Base-by-base conservation (phyloP, 1,139 yeast species). In the Saccharomycopsis hybrid region DNA sequence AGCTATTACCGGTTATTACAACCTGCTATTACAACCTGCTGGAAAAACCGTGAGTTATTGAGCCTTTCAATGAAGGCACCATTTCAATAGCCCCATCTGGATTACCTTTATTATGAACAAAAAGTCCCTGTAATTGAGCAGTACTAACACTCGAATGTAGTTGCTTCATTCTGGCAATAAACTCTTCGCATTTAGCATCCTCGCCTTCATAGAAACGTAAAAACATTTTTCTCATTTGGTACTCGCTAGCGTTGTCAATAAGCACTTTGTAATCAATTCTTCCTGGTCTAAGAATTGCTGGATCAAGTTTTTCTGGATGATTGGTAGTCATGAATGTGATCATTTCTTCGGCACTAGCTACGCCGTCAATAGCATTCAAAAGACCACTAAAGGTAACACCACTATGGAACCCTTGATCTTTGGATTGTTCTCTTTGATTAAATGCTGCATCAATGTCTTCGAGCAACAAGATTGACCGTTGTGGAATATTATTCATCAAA, bases 371-470 rank as follows among this genome's bases (percentile, higher is more conserved):
- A 0, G 98, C 96, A 64, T 92, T 92, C 55, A 92, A 71, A 48
- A 92, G 72, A 0, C 98, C 99, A 46, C 96, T 86, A 62, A 92
- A 94, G 1, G 99, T 92, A 27, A 94, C 97, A n/a, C 96, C 96
- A 81, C 33, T 69, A 4, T 35, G 35, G 63, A 73, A 85, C 0
- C 90, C 89, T 58, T 80, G 78, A n/a, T 87, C 96, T 8, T 75
- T 80, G 1, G 81, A 69, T 62, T 88, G 95, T 41, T 78, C 78
- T 61, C 98, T 77, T 60, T 82, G 80, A 59, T 82, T 85, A 67
- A 92, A 92, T 0, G 98, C 98, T 0, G 97, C 95, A 68, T 92
- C 99, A 45, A 92, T 82, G 64, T 92, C 99, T 65, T 92, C 99
- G 52, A 92, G 68, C 41, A 92, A 66, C 56, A 92, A 69, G 32